These are phyloP conservation scores for Perkinsus chesapeaki DNA, from an alignment of 169 alveolate genomes.

Conservation along the genomic window DNA sequence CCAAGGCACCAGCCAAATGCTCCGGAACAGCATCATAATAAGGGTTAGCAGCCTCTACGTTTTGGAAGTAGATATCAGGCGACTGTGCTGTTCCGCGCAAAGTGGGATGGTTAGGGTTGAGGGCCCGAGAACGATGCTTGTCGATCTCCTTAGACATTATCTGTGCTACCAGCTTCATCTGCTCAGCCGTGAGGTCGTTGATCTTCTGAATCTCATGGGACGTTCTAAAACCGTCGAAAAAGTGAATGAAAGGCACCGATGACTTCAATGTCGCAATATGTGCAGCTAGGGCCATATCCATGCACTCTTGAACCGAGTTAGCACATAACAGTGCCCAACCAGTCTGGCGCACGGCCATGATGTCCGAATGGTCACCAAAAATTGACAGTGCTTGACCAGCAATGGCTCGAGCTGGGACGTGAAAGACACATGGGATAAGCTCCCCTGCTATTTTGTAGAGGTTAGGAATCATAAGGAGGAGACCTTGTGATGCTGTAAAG, in stretches of 20 bases:
- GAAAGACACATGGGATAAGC: constrained; percentile 49
- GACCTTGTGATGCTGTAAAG: constrained; percentile 49
- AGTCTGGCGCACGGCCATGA: constrained; percentile 47
- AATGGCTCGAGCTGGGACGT: constrained; percentile 45
- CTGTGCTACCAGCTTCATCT: neutral
- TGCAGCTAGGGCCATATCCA: constrained; percentile 43
- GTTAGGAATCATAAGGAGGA: constrained; percentile 45
- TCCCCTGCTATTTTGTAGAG: constrained; percentile 53
- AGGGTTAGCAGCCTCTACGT: constrained; percentile 42
- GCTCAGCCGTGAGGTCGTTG: constrained; percentile 7
- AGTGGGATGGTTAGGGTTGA: constrained; percentile 49
- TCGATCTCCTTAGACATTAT: neutral
- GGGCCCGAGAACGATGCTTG: constrained; percentile 17
- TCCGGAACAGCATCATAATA: constrained; percentile 41
- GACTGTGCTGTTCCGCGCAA: constrained; percentile 50
- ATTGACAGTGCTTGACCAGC: constrained; percentile 49
- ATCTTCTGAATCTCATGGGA: constrained; percentile 46
- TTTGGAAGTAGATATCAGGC: constrained; percentile 44
- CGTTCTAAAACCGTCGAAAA: constrained; percentile 51
- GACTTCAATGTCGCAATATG: constrained; percentile 43
- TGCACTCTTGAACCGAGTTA: constrained; percentile 41
- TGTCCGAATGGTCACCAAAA: constrained; percentile 51
- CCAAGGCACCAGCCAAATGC: constrained; percentile 34
- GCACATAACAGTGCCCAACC: constrained; percentile 51
- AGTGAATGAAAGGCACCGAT: constrained; percentile 47